Evolutionary conservation across 2,329 filamentous ascomycete species (phyloP).

Genomic region (Pseudocercospora fijiensis): DNA sequence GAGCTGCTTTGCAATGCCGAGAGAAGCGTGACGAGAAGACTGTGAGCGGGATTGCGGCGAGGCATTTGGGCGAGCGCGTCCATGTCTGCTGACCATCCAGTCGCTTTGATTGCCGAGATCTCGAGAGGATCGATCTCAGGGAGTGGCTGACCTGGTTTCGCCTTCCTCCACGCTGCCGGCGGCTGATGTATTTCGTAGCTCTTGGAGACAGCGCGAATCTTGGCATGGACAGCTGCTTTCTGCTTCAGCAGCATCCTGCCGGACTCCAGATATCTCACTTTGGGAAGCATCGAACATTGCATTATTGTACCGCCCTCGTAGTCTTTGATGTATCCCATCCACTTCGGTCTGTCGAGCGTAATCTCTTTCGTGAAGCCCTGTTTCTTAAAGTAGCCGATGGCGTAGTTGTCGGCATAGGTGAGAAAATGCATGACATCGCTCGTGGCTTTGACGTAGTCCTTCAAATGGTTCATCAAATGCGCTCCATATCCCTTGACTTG

Average conservation of each 20-base stretch:
- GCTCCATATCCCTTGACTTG: slow-evolving; percentile 98
- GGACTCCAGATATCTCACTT: slow-evolving; percentile 88
- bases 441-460: slow-evolving; percentile 96
- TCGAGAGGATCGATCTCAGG: slow-evolving; percentile 77
- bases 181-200: slow-evolving; percentile 84
- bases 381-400: slow-evolving; percentile 98
- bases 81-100: slow-evolving; percentile 97
- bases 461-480: slow-evolving; percentile 95
- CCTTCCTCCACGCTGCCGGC: slow-evolving; percentile 78
- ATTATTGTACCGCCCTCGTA: slow-evolving; percentile 99
- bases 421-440: slow-evolving; percentile 98
- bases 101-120: slow-evolving; percentile 82
- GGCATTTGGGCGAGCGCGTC: slow-evolving; percentile 93
- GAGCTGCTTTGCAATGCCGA: slow-evolving; percentile 94
- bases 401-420: slow-evolving; percentile 98
- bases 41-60: slow-evolving; percentile 94
- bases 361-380: slow-evolving; percentile 99
- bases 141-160: slow-evolving; percentile 50
- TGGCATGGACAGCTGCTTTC: slow-evolving; percentile 90
- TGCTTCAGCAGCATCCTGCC: slow-evolving; percentile 95
- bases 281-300: slow-evolving; percentile 97
- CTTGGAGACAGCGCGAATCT: slow-evolving; percentile 87
- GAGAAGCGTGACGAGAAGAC: slow-evolving; percentile 85
- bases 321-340: slow-evolving; percentile 99
- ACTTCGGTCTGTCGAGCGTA: slow-evolving; percentile 80